A percentile compares a stretch with the other conserved stretches of the same genome.
These are phyloP conservation scores for Diaporthe vaccinii DNA, from an alignment of 2,329 filamentous ascomycete species.

Conservation along the genomic window DNA sequence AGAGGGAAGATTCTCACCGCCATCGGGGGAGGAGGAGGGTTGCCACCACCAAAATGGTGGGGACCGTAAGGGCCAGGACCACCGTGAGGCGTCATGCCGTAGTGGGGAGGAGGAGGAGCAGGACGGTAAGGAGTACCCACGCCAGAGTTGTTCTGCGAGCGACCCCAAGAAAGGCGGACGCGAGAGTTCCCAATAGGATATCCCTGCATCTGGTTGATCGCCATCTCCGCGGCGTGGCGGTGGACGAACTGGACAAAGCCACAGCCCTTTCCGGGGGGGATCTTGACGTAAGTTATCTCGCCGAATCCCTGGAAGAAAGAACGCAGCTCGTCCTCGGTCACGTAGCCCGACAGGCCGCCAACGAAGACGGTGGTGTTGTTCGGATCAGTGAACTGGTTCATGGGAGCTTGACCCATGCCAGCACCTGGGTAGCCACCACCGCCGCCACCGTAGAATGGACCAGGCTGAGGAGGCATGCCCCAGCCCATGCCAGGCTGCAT, in stretches of 20 bases:
- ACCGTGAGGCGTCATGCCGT: slow-evolving; percentile 57
- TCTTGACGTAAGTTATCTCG: slow-evolving; percentile 99
- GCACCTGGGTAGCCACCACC: slow-evolving; percentile 53
- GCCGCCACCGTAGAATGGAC: slow-evolving; percentile 46
- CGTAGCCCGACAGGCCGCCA: slow-evolving; percentile 95
- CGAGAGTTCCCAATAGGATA: slow-evolving; percentile 99
- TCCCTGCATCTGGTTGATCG: slow-evolving; percentile 99
- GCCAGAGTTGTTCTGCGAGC: slow-evolving; percentile 98
- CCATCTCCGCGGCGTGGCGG: slow-evolving; percentile 98
- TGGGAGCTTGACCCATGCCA: slow-evolving; percentile 58
- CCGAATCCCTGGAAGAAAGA: slow-evolving; percentile 99
- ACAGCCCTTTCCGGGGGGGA: slow-evolving; percentile 98
- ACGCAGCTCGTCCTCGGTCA: slow-evolving; percentile 98
- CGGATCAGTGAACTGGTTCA: slow-evolving; percentile 99
- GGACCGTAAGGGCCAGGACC: slow-evolving; percentile 61
- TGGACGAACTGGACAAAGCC: slow-evolving; percentile 99
- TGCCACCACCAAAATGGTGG: slow-evolving; percentile 60
- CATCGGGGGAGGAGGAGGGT: slow-evolving; percentile 41
- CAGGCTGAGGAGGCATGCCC: slow-evolving; percentile 49
- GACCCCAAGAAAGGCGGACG: slow-evolving; percentile 96
- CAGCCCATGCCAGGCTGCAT: slow-evolving; percentile 61
- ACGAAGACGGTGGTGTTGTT: slow-evolving; percentile 99
- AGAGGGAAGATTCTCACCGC: slow-evolving; percentile 39
- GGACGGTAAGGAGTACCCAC: slow-evolving; percentile 97
- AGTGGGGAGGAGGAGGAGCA: slow-evolving; percentile 77